Percentiles rank a stretch among this genome's conserved stretches.
Conservation (phyloP, 2,329 filamentous ascomycete species). For the Blastomyces silverae region DNA sequence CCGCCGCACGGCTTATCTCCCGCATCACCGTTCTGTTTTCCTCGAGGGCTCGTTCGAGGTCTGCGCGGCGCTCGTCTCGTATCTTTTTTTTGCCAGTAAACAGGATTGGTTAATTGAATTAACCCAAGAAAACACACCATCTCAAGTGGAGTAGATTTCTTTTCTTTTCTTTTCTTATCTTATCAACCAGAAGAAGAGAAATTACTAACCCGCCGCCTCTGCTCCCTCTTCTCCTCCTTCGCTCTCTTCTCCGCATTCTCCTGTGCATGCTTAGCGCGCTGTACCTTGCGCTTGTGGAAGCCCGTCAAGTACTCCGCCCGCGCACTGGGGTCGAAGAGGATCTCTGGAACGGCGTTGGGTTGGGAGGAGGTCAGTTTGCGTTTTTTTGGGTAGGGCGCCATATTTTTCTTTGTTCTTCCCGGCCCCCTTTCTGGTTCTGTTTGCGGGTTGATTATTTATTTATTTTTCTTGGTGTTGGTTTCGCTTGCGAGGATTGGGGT, state of each 20-base stretch:
- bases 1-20: constrained; percentile 44
- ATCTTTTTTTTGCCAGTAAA: constrained; percentile 48
- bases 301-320: constrained; percentile 86
- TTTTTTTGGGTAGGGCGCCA: constrained; percentile 53
- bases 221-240: constrained; percentile 65
- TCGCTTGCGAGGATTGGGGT: too few relatives aligned
- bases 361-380: constrained; percentile 47
- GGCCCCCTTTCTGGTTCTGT: not conserved
- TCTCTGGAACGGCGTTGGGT: constrained; percentile 56
- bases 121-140: not conserved
- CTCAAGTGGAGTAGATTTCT: too few relatives aligned
- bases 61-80: constrained; percentile 71
- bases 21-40: constrained; percentile 65
- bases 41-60: constrained; percentile 74
- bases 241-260: constrained; percentile 71
- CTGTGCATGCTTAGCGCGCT: constrained; percentile 76
- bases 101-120: constrained; percentile 17
- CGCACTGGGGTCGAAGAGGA: constrained; percentile 73
- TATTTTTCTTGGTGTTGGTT: not conserved
- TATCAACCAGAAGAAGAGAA: not conserved
- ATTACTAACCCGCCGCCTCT: constrained; percentile 63
- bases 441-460: not conserved
- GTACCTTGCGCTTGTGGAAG: constrained; percentile 91
- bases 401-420: not conserved
- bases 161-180: too few relatives aligned